These are phyloP conservation scores for Melocanna baccifera DNA, from an alignment of 176 grass and related monocot genomes.

Conservation along the genomic window DNA sequence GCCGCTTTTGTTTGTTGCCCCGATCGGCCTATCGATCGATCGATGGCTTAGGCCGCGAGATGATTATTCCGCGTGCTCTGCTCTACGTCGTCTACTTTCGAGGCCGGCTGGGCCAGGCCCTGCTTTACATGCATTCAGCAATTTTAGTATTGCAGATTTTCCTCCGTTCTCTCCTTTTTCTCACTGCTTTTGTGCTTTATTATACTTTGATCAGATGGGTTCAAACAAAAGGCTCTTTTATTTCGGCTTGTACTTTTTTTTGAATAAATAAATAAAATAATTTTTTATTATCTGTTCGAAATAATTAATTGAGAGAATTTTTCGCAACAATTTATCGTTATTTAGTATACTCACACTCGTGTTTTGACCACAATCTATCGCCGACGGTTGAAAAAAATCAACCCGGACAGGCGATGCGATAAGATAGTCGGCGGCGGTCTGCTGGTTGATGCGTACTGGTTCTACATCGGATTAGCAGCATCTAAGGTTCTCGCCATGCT, in stretches of 20 bases:
- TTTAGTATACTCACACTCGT: too few relatives aligned
- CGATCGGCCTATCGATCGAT: too few relatives aligned
- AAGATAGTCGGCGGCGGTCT: background rate
- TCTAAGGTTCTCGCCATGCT: background rate
- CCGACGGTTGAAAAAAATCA: too few relatives aligned
- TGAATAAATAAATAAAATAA: rapidly evolving
- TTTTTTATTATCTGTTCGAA: too few relatives aligned
- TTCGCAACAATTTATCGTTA: too few relatives aligned
- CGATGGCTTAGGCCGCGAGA: background rate
- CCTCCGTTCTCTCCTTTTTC: background rate
- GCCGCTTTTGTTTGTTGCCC: background rate
- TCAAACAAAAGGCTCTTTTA: too few relatives aligned
- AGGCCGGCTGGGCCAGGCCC: background rate
- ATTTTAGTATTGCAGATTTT: background rate
- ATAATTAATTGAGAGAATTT: rapidly evolving
- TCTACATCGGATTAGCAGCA: background rate
- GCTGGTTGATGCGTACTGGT: background rate
- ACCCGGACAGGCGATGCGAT: background rate
- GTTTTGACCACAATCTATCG: too few relatives aligned
- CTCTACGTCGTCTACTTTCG: background rate
- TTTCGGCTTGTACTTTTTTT: too few relatives aligned
- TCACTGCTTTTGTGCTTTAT: background rate
- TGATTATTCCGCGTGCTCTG: background rate
- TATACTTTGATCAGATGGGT: too few relatives aligned
- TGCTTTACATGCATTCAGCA: background rate